These are phyloP conservation scores for Clarireedia sp. DNA, from an alignment of 2,329 filamentous ascomycete genomes.

Conservation along the genomic window DNA sequence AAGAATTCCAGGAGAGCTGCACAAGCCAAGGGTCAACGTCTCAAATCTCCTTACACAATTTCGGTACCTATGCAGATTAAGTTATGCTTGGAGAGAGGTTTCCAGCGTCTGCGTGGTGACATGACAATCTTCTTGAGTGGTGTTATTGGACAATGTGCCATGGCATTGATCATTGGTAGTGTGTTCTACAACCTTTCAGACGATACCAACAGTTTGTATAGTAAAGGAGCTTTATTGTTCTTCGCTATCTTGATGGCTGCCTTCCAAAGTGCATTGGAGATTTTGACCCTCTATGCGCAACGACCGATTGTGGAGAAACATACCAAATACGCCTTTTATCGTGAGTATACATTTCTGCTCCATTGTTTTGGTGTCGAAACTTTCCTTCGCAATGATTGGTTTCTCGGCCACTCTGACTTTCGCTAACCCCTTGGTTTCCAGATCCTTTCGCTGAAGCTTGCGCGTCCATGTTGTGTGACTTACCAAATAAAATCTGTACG, in stretches of 20 bases:
- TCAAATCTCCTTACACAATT: conserved; percentile 73
- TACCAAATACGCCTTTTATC: conserved; percentile 76
- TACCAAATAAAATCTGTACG: conserved; percentile 77
- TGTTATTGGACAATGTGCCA: conserved; percentile 30
- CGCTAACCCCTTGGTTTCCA: no score
- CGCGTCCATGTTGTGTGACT: conserved; percentile 50
- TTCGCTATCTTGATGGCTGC: conserved; percentile 61
- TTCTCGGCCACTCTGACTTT: no score
- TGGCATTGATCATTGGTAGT: conserved; percentile 55
- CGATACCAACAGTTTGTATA: conserved; percentile 50
- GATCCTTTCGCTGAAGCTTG: conserved; percentile 75
- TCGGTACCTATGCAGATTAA: conserved; percentile 67
- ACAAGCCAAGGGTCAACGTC: conserved; percentile 35
- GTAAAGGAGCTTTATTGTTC: conserved; percentile 56
- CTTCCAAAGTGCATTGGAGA: conserved; percentile 56
- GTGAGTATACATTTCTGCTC: no score
- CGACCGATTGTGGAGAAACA: conserved; percentile 91
- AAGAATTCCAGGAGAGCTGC: conserved; percentile 33
- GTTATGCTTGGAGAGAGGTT: conserved; percentile 76
- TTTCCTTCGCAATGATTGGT: no score
- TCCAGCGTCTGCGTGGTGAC: conserved; percentile 68
- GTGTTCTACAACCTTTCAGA: conserved; percentile 55
- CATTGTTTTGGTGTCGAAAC: no score
- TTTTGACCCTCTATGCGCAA: conserved; percentile 79
- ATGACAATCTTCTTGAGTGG: conserved; percentile 56